Evolutionary conservation across 495 filamentous ascomycete species (phyloP), one percentile per base, ranked within the genome.

Genomic region (Neurospora tetrasperma): DNA sequence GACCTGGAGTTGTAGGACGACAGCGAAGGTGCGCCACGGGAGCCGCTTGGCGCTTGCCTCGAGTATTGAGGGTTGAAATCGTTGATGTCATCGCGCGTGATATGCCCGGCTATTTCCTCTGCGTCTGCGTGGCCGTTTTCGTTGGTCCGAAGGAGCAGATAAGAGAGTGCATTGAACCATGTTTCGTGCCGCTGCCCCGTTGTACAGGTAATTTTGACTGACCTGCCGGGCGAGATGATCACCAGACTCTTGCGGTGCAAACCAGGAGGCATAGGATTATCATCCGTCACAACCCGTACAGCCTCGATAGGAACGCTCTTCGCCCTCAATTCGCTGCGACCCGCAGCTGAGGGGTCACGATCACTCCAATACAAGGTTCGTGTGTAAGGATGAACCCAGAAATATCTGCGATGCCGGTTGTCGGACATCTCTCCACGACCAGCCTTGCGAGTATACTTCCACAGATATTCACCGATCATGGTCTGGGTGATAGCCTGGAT

Each of bases 401-500:
- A 99, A 84, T 97, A 99, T 39, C 96, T 90, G 42, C 93, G 89
- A 79, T 99, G 96, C 62, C 96, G 86, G 43, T 93, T 97, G 72
- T 88, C 89, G 5, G 95, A 98, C 83, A 97, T 90, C 69, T 93
- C 90, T 71, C 89, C 90, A 5, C 94, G 90, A 20, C 94, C 94
- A 73, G 94, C 86, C 82, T 93, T 96, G 74, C 96, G 91, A 1
- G 95, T 98, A 81, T 99, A 99, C 79, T 99, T 99, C 96, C 96
- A 99, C 18, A 98, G 87, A 80, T 94, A 98, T 78, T 99, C 96
- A 71, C 96, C 96, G 78, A 98, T 98, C 96, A 99, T 99, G 12
- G 96, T 99, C 82, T 99, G 96, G 7, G 96, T 98, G 74, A 99
- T 98, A 62, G 96, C 96, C 84, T 98, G 95, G 73, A 99, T 98